Percentiles rank a stretch among this genome's conserved stretches.
Conservation (phyloP, 352 stramenopile species). For the Albugo candida region DNA sequence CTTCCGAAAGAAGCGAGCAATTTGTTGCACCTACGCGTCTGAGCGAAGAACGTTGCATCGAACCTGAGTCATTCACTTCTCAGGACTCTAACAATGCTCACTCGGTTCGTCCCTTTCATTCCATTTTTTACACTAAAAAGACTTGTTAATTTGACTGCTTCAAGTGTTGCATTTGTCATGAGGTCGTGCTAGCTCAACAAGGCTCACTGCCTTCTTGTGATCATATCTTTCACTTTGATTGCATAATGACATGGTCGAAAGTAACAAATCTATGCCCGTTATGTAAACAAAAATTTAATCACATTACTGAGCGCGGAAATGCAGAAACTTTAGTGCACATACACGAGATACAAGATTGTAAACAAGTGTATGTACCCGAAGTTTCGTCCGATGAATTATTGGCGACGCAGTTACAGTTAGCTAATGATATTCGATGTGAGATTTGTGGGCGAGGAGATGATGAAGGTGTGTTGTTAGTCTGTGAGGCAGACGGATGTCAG, state of each 20-base stretch:
- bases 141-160: too few species aligned
- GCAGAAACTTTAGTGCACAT: constrained; percentile 17
- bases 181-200: constrained; percentile 30
- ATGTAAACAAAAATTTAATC: constrained; percentile 57
- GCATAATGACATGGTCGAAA: constrained; percentile 61
- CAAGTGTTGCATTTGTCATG: constrained; percentile 71
- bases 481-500: constrained; percentile 39
- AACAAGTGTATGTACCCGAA: constrained; percentile 43
- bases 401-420: constrained; percentile 35
- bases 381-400: constrained; percentile 33
- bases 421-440: constrained; percentile 51
- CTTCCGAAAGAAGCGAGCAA: too few species aligned
- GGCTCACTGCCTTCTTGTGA: constrained; percentile 38
- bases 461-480: constrained; percentile 65
- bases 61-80: too few species aligned
- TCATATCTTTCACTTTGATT: constrained; percentile 74
- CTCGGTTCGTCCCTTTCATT: too few species aligned
- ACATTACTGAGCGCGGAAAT: constrained; percentile 20
- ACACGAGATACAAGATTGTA: constrained; percentile 22
- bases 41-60: too few species aligned
- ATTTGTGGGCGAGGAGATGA: constrained; percentile 54
- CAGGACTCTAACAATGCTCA: too few species aligned
- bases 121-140: too few species aligned
- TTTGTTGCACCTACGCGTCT: too few species aligned
- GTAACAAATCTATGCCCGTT: constrained; percentile 71